Percentiles rank a stretch among this genome's conserved stretches.
phyloP scores from a whole-genome alignment of 2,329 filamentous ascomycete species.

The Neophaeococcomyces aloes region DNA sequence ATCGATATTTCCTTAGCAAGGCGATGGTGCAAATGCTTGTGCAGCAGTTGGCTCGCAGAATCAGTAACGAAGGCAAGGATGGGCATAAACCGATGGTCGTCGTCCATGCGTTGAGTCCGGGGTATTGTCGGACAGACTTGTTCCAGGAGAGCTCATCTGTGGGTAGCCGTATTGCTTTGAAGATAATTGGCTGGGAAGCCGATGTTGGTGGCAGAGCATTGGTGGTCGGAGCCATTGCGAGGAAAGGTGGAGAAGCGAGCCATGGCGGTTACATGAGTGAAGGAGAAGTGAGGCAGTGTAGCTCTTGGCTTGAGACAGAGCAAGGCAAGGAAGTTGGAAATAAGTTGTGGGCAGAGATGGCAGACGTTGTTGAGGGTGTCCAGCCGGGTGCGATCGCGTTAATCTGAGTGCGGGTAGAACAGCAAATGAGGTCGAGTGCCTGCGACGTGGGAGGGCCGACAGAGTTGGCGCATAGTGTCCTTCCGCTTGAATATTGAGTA shows the following conservation, averaged over 20 bases:
- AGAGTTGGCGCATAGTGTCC: too few species aligned
- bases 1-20: conserved; percentile 25
- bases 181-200: conserved; percentile 13
- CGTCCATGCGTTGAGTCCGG: conserved; percentile 27
- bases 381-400: not conserved
- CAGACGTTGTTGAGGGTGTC: not conserved
- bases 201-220: conserved; percentile 19
- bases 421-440: too few species aligned
- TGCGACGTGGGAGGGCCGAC: too few species aligned
- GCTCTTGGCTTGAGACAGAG: not conserved
- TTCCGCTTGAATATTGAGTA: too few species aligned
- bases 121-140: conserved; percentile 24
- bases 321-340: not conserved
- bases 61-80: not conserved
- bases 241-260: conserved; percentile 6
- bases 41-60: not conserved
- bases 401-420: too few species aligned
- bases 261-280: not conserved
- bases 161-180: not conserved
- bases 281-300: not conserved
- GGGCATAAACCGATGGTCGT: conserved; percentile 19
- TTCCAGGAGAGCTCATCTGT: conserved; percentile 6
- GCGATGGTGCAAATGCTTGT: not conserved
- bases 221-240: conserved; percentile 15
- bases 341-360: not conserved